Conservation (phyloP, 352 stramenopile species). For the Thraustotheca clavata region DNA sequence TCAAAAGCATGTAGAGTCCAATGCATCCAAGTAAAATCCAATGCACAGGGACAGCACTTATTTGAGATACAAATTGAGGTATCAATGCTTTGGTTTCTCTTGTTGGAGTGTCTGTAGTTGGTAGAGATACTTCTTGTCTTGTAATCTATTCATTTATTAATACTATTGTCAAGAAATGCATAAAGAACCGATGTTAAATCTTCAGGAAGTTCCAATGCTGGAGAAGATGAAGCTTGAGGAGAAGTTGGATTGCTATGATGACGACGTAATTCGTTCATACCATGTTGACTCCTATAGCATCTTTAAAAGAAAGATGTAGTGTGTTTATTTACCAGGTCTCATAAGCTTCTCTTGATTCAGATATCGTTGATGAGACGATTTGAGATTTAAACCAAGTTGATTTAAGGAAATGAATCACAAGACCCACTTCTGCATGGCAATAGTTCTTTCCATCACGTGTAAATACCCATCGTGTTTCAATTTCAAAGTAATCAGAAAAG, state of each 20-base stretch:
- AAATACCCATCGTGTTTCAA: conserved; percentile 74
- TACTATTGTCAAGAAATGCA: too few relatives aligned
- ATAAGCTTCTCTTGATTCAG: conserved; percentile 59
- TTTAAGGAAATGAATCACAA: conserved; percentile 71
- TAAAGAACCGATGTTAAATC: too few relatives aligned
- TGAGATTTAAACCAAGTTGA: conserved; percentile 81
- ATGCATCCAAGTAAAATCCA: background rate
- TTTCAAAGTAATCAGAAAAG: conserved; percentile 77
- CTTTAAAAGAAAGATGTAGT: too few relatives aligned
- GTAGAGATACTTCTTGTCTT: too few relatives aligned
- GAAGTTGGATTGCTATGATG: too few relatives aligned
- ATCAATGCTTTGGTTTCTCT: background rate
- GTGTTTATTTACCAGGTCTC: conserved; percentile 38
- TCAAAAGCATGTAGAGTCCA: conserved; percentile 12
- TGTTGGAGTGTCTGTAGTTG: background rate
- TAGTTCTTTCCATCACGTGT: conserved; percentile 62
- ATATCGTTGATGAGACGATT: conserved; percentile 65
- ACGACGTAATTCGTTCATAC: too few relatives aligned
- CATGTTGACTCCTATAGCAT: too few relatives aligned
- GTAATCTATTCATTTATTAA: too few relatives aligned
- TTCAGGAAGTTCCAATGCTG: too few relatives aligned
- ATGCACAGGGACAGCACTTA: background rate
- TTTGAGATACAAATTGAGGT: too few relatives aligned
- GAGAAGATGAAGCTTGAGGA: too few relatives aligned
- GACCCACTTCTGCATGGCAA: conserved; percentile 56